These are phyloP conservation scores for Corylus avellana DNA, from an alignment of 306 rosid species.

Conservation along the genomic window DNA sequence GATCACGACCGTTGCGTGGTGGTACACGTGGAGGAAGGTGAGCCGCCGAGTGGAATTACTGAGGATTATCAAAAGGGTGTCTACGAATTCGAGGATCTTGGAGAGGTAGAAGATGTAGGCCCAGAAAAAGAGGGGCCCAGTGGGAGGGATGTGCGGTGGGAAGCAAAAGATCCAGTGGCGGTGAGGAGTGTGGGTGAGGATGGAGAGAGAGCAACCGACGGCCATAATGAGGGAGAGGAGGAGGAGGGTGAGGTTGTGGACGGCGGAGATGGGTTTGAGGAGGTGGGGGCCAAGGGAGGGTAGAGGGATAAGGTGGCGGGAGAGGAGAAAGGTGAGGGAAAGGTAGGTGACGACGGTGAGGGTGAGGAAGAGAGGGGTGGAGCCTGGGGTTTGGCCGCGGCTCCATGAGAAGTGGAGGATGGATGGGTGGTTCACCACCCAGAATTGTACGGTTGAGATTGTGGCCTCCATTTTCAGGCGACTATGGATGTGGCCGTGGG, in stretches of 20 bases:
- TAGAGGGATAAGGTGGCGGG: slow-evolving; percentile 36
- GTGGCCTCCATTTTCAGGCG: slow-evolving; percentile 6
- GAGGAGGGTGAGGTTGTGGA: slow-evolving; percentile 69
- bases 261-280: slow-evolving; percentile 50
- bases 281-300: slow-evolving; percentile 29
- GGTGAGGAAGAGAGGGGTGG: slow-evolving; percentile 52
- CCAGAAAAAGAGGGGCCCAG: slow-evolving; percentile 94
- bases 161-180: slow-evolving; percentile 55
- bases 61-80: slow-evolving; percentile 71
- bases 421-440: slow-evolving; percentile 61
- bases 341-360: slow-evolving; percentile 51
- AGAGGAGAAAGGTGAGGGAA: slow-evolving; percentile 51
- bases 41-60: slow-evolving; percentile 57
- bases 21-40: slow-evolving; percentile 91
- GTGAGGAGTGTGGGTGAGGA: slow-evolving; percentile 41
- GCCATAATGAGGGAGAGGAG: slow-evolving; percentile 67
- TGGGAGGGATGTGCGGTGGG: slow-evolving; percentile 52
- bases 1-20: slow-evolving; percentile 75
- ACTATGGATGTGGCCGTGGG: not conserved
- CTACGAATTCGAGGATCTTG: slow-evolving; percentile 69
- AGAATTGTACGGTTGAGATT: slow-evolving; percentile 34
- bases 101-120: slow-evolving; percentile 92
- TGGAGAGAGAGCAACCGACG: slow-evolving; percentile 52
- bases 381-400: slow-evolving; percentile 43
- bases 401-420: slow-evolving; percentile 70